These are phyloP conservation scores for Posidonia oceanica DNA, from an alignment of 116 monocot species.

Conservation along the genomic window DNA sequence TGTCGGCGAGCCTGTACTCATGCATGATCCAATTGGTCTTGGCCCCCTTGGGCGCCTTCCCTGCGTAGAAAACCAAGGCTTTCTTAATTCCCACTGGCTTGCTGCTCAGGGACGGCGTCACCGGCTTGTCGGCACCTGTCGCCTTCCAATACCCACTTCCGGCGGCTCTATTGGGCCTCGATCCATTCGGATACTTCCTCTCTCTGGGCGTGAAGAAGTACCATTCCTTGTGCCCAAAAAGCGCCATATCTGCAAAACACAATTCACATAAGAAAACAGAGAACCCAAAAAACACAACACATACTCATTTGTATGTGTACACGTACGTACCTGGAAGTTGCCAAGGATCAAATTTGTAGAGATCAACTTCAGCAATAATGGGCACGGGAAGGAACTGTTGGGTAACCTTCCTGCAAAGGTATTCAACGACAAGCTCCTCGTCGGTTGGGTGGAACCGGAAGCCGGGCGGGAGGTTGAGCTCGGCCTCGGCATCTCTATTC, in stretches of 20 bases:
- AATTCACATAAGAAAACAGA: neutral
- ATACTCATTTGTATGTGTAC: too few species aligned
- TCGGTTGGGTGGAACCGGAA: constrained; percentile 76
- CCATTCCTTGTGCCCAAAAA: constrained; percentile 32
- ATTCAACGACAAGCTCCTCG: constrained; percentile 47
- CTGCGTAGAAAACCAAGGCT: constrained; percentile 17
- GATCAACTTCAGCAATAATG: constrained; percentile 46
- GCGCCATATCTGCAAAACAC: constrained; percentile 22
- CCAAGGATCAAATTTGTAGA: constrained; percentile 40
- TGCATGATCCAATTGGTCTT: constrained; percentile 24
- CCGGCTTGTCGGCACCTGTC: constrained; percentile 10
- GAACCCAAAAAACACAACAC: neutral
- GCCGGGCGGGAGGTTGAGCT: constrained; percentile 57
- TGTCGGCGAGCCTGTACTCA: constrained; percentile 28
- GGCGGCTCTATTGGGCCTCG: constrained; percentile 13
- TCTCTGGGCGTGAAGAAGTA: constrained; percentile 21
- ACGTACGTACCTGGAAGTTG: neutral
- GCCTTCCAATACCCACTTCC: constrained; percentile 22
- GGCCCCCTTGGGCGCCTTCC: constrained; percentile 13
- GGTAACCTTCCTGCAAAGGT: constrained; percentile 25
- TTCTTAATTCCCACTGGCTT: constrained; percentile 15
- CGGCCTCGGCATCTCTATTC: constrained; percentile 37
- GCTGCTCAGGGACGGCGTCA: neutral
- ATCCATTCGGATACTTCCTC: constrained; percentile 18
- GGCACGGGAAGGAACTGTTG: constrained; percentile 20